Base-by-base conservation (phyloP, 1,284 basidiomycete species). In the Tremellales sp. region DNA sequence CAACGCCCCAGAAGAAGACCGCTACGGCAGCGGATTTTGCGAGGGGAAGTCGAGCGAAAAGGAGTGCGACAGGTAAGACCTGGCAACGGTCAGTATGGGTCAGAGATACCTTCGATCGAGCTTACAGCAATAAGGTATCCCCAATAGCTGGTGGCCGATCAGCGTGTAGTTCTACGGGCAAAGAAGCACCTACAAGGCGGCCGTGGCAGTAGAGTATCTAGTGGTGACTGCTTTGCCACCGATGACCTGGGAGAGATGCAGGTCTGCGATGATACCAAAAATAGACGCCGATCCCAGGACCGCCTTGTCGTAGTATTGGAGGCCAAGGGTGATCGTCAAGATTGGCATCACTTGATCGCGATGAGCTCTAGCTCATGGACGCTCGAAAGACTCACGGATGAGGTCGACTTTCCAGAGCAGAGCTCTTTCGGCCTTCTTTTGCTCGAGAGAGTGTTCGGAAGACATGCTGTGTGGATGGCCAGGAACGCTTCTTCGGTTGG, bases 281-380 rank as follows among this genome's bases (percentile, higher is more conserved):
- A 78, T 68, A 12, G 74, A 70, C 0, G 77, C 77, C 3, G 68
- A 73, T 0, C 73, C 73, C 13, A 79, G 63, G 8, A 78, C 74
- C 3, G 75, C 75, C 56, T 77, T 74, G 61, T 77, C 77, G 54
- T 75, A 76, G 51, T 70, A 68, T 44, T 77, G 76, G 7, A 78
- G 56, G 2, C 76, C 76, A 28, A 73, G 70, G 7, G 70, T 70
- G 41, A 78, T 57, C 26, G 72, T 74, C 52, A 77, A 55, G 48
- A 77, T 65, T 1, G 74, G 75, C 66, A 76, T 69, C 31, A 65
- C 37, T n/a, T 39, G 24, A 36, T 10, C 18, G 9, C 9, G 18
- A 21, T 19, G 9, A 9, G 22, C 10, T 36, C 34, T 16, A 21
- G 9, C 14, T 10, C 8, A 9, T 10, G 34, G 22, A 10, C 34